Conservation (phyloP, 1,139 yeast species). For the Pichia sp. region DNA sequence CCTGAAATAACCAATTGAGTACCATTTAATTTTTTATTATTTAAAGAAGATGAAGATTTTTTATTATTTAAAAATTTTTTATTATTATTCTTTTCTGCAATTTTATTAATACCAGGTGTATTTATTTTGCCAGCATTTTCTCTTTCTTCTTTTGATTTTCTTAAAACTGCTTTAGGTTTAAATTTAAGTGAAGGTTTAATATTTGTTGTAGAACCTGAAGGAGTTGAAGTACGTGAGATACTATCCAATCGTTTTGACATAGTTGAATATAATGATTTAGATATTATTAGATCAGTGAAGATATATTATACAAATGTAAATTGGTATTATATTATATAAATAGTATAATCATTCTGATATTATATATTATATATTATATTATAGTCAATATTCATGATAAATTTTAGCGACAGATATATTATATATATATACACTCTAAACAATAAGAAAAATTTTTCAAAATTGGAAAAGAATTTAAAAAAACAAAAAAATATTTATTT, state of each 20-base stretch:
- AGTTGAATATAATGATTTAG: too few relatives aligned
- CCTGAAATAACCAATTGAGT: slow-evolving; percentile 69
- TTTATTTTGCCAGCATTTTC: slow-evolving; percentile 62
- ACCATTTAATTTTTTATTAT: slow-evolving; percentile 41
- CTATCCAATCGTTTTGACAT: slow-evolving; percentile 32
- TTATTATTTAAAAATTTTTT: slow-evolving; percentile 2
- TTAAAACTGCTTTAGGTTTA: slow-evolving; percentile 75
- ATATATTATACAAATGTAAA: too few relatives aligned
- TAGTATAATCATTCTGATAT: too few relatives aligned
- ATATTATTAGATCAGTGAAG: too few relatives aligned
- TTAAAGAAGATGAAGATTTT: slow-evolving; percentile 16
- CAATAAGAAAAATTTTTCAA: too few relatives aligned
- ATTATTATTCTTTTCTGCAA: slow-evolving; percentile 10
- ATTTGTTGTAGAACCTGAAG: slow-evolving; percentile 9
- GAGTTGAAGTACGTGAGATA: slow-evolving; percentile 28
- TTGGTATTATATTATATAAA: too few relatives aligned
- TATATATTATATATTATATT: too few relatives aligned
- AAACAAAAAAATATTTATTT: too few relatives aligned
- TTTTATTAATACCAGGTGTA: slow-evolving; percentile 25
- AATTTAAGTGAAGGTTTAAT: slow-evolving; percentile 51
- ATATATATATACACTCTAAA: too few relatives aligned
- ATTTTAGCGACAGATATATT: too few relatives aligned
- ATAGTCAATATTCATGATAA: too few relatives aligned
- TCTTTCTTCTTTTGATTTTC: slow-evolving; percentile 79
- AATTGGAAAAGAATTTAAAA: too few relatives aligned